Evolutionary conservation across 768 basidiomycete genomes (phyloP).

Genomic region (Chalciporus chontae): DNA sequence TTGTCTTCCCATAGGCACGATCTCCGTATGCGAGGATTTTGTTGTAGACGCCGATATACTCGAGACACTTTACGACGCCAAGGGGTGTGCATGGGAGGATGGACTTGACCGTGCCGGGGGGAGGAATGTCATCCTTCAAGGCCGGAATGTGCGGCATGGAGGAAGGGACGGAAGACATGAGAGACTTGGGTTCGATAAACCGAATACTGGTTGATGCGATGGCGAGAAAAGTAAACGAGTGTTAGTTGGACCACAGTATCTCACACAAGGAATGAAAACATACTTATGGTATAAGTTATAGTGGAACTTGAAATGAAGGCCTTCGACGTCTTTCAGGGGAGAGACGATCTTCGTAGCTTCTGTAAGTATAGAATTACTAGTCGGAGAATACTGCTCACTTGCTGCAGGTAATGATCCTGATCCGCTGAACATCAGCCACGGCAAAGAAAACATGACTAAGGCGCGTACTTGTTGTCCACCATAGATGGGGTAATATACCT

Average conservation of each 20-base stretch:
- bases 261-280: slow-evolving; percentile 13
- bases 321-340: slow-evolving; percentile 96
- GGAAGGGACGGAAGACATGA: slow-evolving; percentile 45
- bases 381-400: slow-evolving; percentile 42
- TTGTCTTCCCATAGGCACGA: slow-evolving; percentile 86
- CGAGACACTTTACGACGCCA: slow-evolving; percentile 93
- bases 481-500: slow-evolving; percentile 98
- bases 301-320: slow-evolving; percentile 93
- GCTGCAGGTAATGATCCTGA: slow-evolving; percentile 96
- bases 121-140: slow-evolving; percentile 61
- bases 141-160: slow-evolving; percentile 28
- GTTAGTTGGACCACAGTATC: background rate
- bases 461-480: slow-evolving; percentile 75
- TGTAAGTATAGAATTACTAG: background rate
- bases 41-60: slow-evolving; percentile 91
- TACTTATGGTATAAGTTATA: slow-evolving; percentile 95
- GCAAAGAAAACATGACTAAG: too few relatives aligned
- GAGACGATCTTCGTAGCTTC: slow-evolving; percentile 67
- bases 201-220: slow-evolving; percentile 65
- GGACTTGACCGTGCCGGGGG: slow-evolving; percentile 87
- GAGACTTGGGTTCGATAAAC: slow-evolving; percentile 77
- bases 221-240: background rate
- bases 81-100: slow-evolving; percentile 97
- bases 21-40: slow-evolving; percentile 89
- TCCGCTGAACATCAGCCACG: slow-evolving; percentile 4